Evolutionary conservation across 495 filamentous ascomycete genomes (phyloP).

Genomic region (Annulohypoxylon stygium): DNA sequence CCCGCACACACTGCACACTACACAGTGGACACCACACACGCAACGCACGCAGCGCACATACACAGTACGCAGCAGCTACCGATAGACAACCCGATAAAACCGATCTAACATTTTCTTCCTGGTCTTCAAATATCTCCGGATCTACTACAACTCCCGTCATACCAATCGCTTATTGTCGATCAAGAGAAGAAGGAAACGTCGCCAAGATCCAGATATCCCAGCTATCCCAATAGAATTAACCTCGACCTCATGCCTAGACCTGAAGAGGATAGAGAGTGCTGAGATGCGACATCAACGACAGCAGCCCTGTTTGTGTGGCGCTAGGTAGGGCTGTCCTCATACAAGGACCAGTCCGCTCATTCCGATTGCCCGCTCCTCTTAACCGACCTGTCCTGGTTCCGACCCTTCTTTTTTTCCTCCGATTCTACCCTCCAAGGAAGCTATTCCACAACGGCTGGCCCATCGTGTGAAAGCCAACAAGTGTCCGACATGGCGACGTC

Average conservation of each 20-base stretch:
- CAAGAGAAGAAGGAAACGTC: slow-evolving; percentile 43
- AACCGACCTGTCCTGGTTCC: slow-evolving; percentile 20
- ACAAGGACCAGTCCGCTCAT: slow-evolving; percentile 26
- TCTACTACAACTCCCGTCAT: slow-evolving; percentile 20
- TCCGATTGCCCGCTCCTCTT: slow-evolving; percentile 24
- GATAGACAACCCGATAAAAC: slow-evolving; percentile 11
- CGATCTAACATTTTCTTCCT: background rate
- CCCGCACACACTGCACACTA: background rate
- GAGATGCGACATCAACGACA: slow-evolving; percentile 51
- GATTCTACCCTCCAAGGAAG: slow-evolving; percentile 16
- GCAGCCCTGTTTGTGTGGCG: slow-evolving; percentile 33
- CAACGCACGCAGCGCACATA: background rate
- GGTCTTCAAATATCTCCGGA: slow-evolving; percentile 24
- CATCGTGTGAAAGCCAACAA: slow-evolving; percentile 44
- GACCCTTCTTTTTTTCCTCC: slow-evolving; percentile 28
- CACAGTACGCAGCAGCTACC: background rate
- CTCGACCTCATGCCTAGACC: slow-evolving; percentile 31
- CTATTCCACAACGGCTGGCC: slow-evolving; percentile 45
- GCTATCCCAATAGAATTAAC: slow-evolving; percentile 11
- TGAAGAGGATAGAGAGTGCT: slow-evolving; percentile 23
- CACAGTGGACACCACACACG: background rate
- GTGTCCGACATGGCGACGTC: slow-evolving; percentile 56
- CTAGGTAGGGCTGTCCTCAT: slow-evolving; percentile 42
- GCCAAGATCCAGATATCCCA: slow-evolving; percentile 31
- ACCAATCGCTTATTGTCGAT: slow-evolving; percentile 46